Conservation (phyloP, 495 filamentous ascomycete species). For the Xylaria cubensis region DNA sequence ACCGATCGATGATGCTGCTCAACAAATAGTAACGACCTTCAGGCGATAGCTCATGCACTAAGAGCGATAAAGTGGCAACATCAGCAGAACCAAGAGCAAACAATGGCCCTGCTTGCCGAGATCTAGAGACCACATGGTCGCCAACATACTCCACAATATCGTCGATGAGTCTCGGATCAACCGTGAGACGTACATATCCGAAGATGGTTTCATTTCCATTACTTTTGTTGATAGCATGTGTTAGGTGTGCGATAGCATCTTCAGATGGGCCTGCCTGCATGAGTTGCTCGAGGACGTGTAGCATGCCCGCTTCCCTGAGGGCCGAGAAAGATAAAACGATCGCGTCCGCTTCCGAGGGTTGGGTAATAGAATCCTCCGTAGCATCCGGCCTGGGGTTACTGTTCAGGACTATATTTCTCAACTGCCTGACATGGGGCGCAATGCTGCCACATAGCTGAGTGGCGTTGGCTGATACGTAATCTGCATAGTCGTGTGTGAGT, state of each 20-base stretch:
- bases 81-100: constrained; percentile 77
- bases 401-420: constrained; percentile 86
- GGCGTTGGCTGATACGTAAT: constrained; percentile 88
- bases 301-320: constrained; percentile 67
- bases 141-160: constrained; percentile 85
- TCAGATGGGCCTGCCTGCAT: constrained; percentile 68
- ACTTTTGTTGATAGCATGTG: constrained; percentile 66
- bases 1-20: constrained; percentile 85
- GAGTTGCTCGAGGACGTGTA: constrained; percentile 69
- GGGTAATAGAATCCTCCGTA: constrained; percentile 64
- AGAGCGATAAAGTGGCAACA: constrained; percentile 72
- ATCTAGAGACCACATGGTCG: constrained; percentile 63
- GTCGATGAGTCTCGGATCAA: constrained; percentile 76
- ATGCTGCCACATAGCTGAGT: constrained; percentile 84
- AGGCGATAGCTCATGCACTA: constrained; percentile 74
- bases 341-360: constrained; percentile 38
- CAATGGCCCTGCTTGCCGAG: constrained; percentile 55
- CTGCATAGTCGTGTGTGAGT: constrained; percentile 91
- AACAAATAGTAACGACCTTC: constrained; percentile 87
- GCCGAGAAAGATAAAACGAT: constrained; percentile 39
- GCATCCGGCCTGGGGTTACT: constrained; percentile 78
- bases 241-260: constrained; percentile 72
- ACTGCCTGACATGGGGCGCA: constrained; percentile 82
- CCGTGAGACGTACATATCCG: constrained; percentile 66
- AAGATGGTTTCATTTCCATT: constrained; percentile 62